Conservation (phyloP, 768 basidiomycete species). For the Daedaleopsis sinensis region DNA sequence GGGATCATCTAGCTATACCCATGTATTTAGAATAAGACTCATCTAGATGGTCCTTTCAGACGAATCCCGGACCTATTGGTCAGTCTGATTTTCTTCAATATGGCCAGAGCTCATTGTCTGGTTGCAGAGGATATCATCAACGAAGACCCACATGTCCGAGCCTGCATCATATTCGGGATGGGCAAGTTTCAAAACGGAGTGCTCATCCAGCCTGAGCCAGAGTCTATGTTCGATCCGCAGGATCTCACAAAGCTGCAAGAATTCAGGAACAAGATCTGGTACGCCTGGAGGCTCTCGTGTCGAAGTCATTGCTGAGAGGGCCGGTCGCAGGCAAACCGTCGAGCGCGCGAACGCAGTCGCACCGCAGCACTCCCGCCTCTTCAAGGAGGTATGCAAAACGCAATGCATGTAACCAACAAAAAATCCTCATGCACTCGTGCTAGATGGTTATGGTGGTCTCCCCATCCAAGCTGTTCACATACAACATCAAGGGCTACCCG, state of each 20-base stretch:
- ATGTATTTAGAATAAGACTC: background rate
- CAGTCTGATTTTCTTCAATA: background rate
- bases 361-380: constrained; percentile 47
- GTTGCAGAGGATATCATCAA: constrained; percentile 41
- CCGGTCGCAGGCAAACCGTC: constrained; percentile 29
- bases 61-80: constrained; percentile 42
- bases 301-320: no score
- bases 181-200: constrained; percentile 44
- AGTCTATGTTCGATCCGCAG: constrained; percentile 33
- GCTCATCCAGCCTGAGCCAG: constrained; percentile 38
- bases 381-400: constrained; percentile 43
- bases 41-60: constrained; percentile 25
- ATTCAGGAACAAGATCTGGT: constrained; percentile 43
- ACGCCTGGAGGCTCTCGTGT: background rate
- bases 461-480: constrained; percentile 34
- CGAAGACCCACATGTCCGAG: constrained; percentile 36
- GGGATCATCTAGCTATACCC: background rate
- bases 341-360: constrained; percentile 44
- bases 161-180: constrained; percentile 44
- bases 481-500: constrained; percentile 37
- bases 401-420: no score
- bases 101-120: no score
- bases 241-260: constrained; percentile 32
- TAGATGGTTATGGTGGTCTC: constrained; percentile 38
- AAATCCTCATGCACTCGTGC: no score